Evolutionary conservation across 352 stramenopile species (phyloP), one percentile per base, ranked within the genome.

Genomic region (Phytophthora ramorum): DNA sequence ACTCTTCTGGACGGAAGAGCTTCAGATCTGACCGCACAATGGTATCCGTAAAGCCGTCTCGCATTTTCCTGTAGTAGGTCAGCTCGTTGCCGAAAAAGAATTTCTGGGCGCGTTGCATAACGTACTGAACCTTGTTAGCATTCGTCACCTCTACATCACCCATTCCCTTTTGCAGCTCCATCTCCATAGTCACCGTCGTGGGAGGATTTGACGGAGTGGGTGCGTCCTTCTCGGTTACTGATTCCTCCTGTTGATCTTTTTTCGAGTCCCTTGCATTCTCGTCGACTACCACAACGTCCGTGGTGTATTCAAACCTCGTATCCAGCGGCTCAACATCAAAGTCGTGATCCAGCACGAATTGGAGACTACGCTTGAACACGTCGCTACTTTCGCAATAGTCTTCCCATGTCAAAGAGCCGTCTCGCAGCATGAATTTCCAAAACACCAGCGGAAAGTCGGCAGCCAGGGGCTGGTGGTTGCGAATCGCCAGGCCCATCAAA

Each of bases 241-340:
- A 30, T 14, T 60, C 58, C 17, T 66, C 61, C 13, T 32, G 35
- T 37, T 55, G 30, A 22, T 72, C 51, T 37, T 71, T 63, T 40
- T 64, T 37, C 17, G 72, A 62, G 6, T 47, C 48, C 20, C 22
- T 51, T 10, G 58, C 37, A 34, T 52, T 26, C 12, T 67, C 43
- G 12, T 76, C 43, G 3, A 85, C 60, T 4, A 89, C 47, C 13
- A 66, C 47, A 16, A 90, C 78, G 5, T 87, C 58, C 0, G 71
- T 69, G 1, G 83, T 89, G 58, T 81, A 87, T 40, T 92, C 83
- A 58, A 94, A 92, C n/a, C 74, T 63, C 63, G 92, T 71, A 38
- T 94, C 82, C 7, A 89, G 57, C 16, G 80, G 68, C 13, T 78
- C 60, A 9, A 58, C 52, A 7, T 81, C 79, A 56, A 92, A 92